Base-by-base conservation (phyloP, 306 rosid species). In the Corylus avellana region DNA sequence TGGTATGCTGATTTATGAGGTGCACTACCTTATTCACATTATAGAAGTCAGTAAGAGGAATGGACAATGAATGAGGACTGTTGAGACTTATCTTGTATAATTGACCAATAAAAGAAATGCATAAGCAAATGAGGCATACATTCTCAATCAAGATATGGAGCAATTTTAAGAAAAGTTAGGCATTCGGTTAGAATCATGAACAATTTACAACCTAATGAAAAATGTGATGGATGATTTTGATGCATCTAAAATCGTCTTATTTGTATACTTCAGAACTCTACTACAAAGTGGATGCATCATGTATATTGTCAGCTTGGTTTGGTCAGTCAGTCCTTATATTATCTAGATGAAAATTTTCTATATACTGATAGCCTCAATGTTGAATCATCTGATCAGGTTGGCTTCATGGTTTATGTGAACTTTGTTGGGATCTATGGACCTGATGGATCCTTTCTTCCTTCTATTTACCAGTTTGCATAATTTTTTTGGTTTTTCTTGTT, bases 321-420 rank as follows among this genome's bases (percentile, higher is more conserved):
- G 72, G 51, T 42, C 20, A 39, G 27, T 42, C 27, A 68, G 42
- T 42, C 11, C 51, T 39, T 2, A 4, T 18, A 18, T 67, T 42
- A 67, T 17, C 27, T 67, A 18, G 72, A 67, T 2, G 1, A 67
- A 37, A 67, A 4, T 18, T 9, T 11, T 63, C 9, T 12, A 47
- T 67, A 4, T 18, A 42, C 27, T 37, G 51, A 62, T 66, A 13
- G 47, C 42, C 73, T n/a, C 16, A 29, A 59, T 56, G 48, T 70
- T 63, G 62, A 70, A 50, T 32, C 47, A 25, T 81, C 47, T 1
- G 42, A 73, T 53, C 44, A 48, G 54, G 68, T 75, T 75, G 87
- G 79, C 69, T 63, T 35, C 70, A 49, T 42, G 58, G 44, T 64
- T 72, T 35, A 4, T 75, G 22, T 3, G 20, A 4, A 35, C 35